Evolutionary conservation across 2,329 filamentous ascomycete species (phyloP), one percentile per base, ranked within the genome.

Genomic region (Coccinonectria pachysandricola): DNA sequence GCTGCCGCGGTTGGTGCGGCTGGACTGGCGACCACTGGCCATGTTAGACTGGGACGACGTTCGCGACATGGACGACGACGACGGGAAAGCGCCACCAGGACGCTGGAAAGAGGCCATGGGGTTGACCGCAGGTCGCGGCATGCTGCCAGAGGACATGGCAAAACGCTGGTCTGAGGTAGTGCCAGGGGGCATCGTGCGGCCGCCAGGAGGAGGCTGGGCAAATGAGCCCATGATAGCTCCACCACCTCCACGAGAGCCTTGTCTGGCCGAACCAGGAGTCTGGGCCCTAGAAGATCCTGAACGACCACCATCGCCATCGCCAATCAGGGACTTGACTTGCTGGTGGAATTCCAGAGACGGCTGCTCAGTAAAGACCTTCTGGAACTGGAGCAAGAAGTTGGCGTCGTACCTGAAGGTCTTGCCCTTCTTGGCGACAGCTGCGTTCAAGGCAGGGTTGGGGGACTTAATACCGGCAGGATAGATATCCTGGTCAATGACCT

Each of bases 351-450:
- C 88, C 21, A 87, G 58, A 1, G 86, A 93, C 9, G 91, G 91
- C 61, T 95, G 92, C 65, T 98, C 91, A 37, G 85, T 92, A 62
- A 95, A 98, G 12, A 94, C 85, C 45, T 74, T 74, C 61, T 95
- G 84, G 68, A 98, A 98, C 52, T 98, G 91, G 15, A 98, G 68
- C 59, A 98, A 64, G 66, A 98, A 98, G 45, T 80, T 79, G 47
- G 87, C 83, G 59, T 96, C 86, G 57, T 98, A 98, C 55, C 92
- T 87, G 65, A 92, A 93, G 21, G 75, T 79, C 54, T 76, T 80
- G 34, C 75, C 75, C 62, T 87, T 88, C 56, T 80, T 83, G 17
- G 73, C 68, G 15, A 84, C 80, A 10, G 80, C 80, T 20, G 71
- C 65, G 55, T 96, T 98, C 39, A 95, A 62, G 3, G 88, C 83